Conservation (phyloP, 2,329 filamentous ascomycete genomes). For the Fonsecaea multimorphosa region DNA sequence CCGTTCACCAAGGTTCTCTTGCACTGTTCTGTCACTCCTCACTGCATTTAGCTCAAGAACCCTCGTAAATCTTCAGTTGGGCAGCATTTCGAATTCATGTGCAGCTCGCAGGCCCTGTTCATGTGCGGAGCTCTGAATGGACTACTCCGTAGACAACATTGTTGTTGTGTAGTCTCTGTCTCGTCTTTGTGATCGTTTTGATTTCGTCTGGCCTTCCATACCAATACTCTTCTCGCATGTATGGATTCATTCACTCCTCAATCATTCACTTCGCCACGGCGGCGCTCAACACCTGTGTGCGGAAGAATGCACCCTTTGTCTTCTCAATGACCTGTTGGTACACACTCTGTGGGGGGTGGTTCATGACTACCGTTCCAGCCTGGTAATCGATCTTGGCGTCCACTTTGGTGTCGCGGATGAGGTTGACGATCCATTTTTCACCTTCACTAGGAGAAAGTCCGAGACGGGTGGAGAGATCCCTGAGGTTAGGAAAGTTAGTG, state of each 20-base stretch:
- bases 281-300: conserved; percentile 86
- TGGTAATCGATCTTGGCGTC: conserved; percentile 99
- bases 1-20: neutral
- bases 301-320: conserved; percentile 98
- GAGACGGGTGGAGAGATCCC: conserved; percentile 87
- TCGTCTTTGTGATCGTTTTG: neutral
- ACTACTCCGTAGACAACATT: neutral
- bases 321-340: conserved; percentile 99
- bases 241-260: neutral
- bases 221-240: neutral
- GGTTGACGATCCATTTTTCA: conserved; percentile 99
- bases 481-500: conserved; percentile 42
- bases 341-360: conserved; percentile 96
- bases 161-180: neutral
- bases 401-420: conserved; percentile 95
- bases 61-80: neutral
- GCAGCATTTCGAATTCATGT: neutral
- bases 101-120: neutral
- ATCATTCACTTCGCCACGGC: conserved; percentile 57
- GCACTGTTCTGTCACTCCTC: neutral
- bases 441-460: conserved; percentile 92
- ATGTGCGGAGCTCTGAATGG: neutral
- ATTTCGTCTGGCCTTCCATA: neutral
- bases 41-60: neutral
- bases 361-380: conserved; percentile 98